These are phyloP conservation scores for Malus hybrid DNA, from an alignment of 331 rosid species.

Conservation along the genomic window DNA sequence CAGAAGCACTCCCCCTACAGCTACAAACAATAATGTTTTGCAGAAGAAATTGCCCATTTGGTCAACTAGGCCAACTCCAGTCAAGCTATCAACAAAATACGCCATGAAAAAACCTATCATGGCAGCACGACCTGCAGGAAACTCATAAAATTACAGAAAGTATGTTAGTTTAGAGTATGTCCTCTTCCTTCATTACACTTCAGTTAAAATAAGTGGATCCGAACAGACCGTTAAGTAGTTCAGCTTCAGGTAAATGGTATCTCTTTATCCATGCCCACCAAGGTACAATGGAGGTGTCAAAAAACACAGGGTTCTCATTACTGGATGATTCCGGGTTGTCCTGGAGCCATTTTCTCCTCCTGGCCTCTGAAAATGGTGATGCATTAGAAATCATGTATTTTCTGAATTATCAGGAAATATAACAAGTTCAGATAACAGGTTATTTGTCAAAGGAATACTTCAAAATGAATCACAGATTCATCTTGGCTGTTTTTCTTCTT, in stretches of 20 bases:
- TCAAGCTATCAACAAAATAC: constrained; percentile 87
- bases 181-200: background rate
- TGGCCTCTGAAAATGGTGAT: constrained; percentile 62
- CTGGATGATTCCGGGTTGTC: constrained; percentile 75
- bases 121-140: constrained; percentile 80
- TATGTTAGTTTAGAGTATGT: background rate
- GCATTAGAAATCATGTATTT: constrained; percentile 20
- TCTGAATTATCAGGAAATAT: constrained; percentile 4
- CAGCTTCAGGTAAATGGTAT: constrained; percentile 98
- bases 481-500: constrained; percentile 1
- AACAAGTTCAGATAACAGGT: background rate
- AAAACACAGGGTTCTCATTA: constrained; percentile 67
- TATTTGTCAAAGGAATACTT: background rate
- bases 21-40: constrained; percentile 75
- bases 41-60: constrained; percentile 89
- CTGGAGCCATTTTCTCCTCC: constrained; percentile 93
- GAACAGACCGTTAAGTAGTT: constrained; percentile 80
- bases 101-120: constrained; percentile 97
- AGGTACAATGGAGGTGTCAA: constrained; percentile 87
- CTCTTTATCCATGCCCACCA: constrained; percentile 99
- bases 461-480: background rate
- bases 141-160: background rate
- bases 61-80: constrained; percentile 92
- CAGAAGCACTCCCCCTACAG: constrained; percentile 80
- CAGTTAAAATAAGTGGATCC: background rate